Conservation (phyloP, 305 asterid genomes). For the Rubia peregrina region DNA sequence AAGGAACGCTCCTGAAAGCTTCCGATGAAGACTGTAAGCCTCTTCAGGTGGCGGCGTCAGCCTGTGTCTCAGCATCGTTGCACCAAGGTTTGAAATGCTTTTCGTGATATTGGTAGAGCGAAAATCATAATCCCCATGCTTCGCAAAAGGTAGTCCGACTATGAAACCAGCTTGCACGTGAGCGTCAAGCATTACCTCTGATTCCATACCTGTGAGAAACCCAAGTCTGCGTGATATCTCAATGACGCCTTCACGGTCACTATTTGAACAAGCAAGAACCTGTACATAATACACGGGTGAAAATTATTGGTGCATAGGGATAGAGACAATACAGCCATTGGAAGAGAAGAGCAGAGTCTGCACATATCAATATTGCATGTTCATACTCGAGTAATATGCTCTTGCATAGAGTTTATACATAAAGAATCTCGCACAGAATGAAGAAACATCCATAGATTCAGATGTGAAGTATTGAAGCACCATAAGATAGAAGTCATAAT, state of each 20-base stretch:
- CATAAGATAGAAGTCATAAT: not conserved
- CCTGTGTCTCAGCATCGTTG: slow-evolving; percentile 88
- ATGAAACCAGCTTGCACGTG: slow-evolving; percentile 93
- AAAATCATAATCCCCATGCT: slow-evolving; percentile 74
- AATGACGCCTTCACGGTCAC: slow-evolving; percentile 60
- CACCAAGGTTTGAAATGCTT: slow-evolving; percentile 81
- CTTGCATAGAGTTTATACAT: not conserved
- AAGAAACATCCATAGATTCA: not conserved
- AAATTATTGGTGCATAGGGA: not conserved
- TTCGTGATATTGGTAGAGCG: slow-evolving; percentile 64
- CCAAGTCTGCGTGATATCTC: slow-evolving; percentile 92
- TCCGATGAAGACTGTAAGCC: slow-evolving; percentile 94
- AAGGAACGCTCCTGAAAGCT: slow-evolving; percentile 96
- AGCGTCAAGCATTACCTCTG: slow-evolving; percentile 80
- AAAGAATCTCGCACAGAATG: not conserved
- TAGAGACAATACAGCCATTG: not conserved
- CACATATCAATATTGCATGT: not conserved
- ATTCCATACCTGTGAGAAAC: slow-evolving; percentile 82
- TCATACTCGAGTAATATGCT: not conserved
- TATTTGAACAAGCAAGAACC: slow-evolving; percentile 87
- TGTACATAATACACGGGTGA: slow-evolving; percentile 16
- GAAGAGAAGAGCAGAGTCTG: slow-evolving; percentile 4
- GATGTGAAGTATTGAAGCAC: not conserved
- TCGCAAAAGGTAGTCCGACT: slow-evolving; percentile 85
- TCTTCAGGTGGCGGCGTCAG: slow-evolving; percentile 93